phyloP scores from a whole-genome alignment of 192 early-diverging fungal species.

The Kappamyces sp. region DNA sequence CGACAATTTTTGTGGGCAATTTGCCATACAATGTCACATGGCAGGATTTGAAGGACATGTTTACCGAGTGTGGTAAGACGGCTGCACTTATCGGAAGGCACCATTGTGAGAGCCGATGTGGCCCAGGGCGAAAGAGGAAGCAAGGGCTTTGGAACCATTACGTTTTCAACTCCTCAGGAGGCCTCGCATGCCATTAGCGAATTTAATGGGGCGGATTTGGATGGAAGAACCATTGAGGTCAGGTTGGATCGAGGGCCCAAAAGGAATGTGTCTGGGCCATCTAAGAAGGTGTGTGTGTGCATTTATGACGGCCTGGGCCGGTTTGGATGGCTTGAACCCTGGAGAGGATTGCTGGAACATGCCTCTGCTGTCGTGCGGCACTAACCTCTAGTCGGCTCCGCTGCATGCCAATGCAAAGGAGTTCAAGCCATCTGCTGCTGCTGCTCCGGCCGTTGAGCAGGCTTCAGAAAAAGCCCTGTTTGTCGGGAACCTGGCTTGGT shows the following conservation, averaged over 20 bases:
- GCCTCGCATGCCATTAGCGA: slow-evolving; percentile 60
- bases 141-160: slow-evolving; percentile 19
- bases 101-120: slow-evolving; percentile 54
- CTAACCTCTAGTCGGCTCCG: no score
- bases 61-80: slow-evolving; percentile 58
- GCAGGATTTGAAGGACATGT: slow-evolving; percentile 53
- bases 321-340: no score
- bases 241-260: slow-evolving; percentile 24
- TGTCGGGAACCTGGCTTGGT: slow-evolving; percentile 74
- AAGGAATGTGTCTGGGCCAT: no score
- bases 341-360: no score
- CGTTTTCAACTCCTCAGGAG: slow-evolving; percentile 61
- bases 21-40: slow-evolving; percentile 45
- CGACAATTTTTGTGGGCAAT: slow-evolving; percentile 47
- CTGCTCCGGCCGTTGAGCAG: no score
- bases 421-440: no score
- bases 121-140: no score
- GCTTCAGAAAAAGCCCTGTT: slow-evolving; percentile 33
- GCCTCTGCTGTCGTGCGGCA: no score
- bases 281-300: no score
- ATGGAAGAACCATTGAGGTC: slow-evolving; percentile 41
- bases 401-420: no score
- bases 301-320: no score
- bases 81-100: no score
- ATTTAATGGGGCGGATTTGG: slow-evolving; percentile 39